Percentiles rank a stretch among this genome's conserved stretches.
Conservation (phyloP, 2,329 filamentous ascomycete species). For the Epichloe aotearoae region DNA sequence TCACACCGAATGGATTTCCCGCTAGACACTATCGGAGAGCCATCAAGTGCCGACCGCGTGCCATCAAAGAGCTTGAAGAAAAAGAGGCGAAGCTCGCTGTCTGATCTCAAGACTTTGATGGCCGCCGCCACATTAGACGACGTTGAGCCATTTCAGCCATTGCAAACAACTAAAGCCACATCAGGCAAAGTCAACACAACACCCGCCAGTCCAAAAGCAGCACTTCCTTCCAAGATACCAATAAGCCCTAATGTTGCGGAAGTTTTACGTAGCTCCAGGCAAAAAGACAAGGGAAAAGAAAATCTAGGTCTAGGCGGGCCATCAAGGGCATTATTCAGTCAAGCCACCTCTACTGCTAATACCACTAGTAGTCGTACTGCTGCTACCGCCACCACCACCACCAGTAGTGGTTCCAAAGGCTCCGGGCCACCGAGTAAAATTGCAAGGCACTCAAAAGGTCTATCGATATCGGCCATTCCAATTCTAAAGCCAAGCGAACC, state of each 20-base stretch:
- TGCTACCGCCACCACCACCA: neutral
- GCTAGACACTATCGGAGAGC: conserved; percentile 47
- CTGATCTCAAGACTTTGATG: conserved; percentile 65
- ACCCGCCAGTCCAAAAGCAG: conserved; percentile 26
- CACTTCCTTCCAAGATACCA: conserved; percentile 37
- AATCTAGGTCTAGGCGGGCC: conserved; percentile 16
- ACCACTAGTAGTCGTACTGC: neutral
- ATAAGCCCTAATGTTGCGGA: conserved; percentile 31
- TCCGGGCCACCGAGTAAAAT: conserved; percentile 15
- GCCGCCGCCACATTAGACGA: conserved; percentile 39
- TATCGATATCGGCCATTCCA: conserved; percentile 42
- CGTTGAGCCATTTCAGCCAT: conserved; percentile 27
- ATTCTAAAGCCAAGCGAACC: conserved; percentile 31
- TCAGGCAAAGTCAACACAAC: conserved; percentile 41
- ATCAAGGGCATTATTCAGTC: neutral
- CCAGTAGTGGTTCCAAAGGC: conserved; percentile 3
- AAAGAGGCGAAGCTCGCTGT: conserved; percentile 83
- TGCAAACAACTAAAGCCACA: conserved; percentile 39
- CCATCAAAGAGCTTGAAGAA: conserved; percentile 39
- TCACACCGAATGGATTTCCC: conserved; percentile 42
- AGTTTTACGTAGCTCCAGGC: conserved; percentile 27
- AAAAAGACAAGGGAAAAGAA: conserved; percentile 29
- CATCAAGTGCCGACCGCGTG: conserved; percentile 28
- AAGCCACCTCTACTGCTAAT: neutral
- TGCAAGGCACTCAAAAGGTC: conserved; percentile 31